phyloP scores from a whole-genome alignment of 495 filamentous ascomycete genomes.

The Penicillium crystallinum region DNA sequence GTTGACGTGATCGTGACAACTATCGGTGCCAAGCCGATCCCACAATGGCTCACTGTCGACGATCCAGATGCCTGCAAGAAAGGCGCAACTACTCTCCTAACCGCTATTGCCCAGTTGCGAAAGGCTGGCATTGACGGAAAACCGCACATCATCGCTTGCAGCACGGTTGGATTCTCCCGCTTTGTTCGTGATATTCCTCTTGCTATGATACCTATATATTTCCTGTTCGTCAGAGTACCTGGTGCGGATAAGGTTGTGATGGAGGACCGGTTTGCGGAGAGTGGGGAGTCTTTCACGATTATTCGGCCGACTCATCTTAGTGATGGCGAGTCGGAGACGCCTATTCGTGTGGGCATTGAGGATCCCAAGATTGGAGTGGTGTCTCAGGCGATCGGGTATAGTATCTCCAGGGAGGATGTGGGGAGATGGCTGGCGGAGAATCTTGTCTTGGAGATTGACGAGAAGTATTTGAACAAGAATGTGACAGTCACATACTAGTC shows the following conservation, averaged over 20 bases:
- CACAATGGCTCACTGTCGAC: slow-evolving; percentile 31
- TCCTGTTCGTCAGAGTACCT: slow-evolving; percentile 42
- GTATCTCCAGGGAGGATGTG: slow-evolving; percentile 34
- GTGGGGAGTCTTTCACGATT: slow-evolving; percentile 32
- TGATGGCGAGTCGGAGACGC: slow-evolving; percentile 25
- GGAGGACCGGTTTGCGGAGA: slow-evolving; percentile 43
- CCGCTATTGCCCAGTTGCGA: slow-evolving; percentile 33
- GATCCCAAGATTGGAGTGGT: slow-evolving; percentile 34
- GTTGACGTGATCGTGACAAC: slow-evolving; percentile 29
- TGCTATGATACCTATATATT: slow-evolving; percentile 46
- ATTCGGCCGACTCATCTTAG: slow-evolving; percentile 42
- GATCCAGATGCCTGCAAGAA: slow-evolving; percentile 56
- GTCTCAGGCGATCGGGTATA: slow-evolving; percentile 41
- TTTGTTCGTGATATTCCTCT: slow-evolving; percentile 50
- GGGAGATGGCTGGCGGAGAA: slow-evolving; percentile 36
- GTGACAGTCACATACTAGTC: slow-evolving; percentile 3
- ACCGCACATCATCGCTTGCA: slow-evolving; percentile 46
- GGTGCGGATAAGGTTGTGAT: slow-evolving; percentile 57
- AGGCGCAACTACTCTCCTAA: slow-evolving; percentile 42
- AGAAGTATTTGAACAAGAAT: slow-evolving; percentile 3
- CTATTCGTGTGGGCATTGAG: slow-evolving; percentile 39
- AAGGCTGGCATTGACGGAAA: slow-evolving; percentile 11
- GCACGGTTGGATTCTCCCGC: slow-evolving; percentile 48
- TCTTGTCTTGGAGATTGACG: slow-evolving; percentile 6
- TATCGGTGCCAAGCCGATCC: slow-evolving; percentile 28